Conservation (phyloP, 106 monocot species). For the Triglochin maritima region DNA sequence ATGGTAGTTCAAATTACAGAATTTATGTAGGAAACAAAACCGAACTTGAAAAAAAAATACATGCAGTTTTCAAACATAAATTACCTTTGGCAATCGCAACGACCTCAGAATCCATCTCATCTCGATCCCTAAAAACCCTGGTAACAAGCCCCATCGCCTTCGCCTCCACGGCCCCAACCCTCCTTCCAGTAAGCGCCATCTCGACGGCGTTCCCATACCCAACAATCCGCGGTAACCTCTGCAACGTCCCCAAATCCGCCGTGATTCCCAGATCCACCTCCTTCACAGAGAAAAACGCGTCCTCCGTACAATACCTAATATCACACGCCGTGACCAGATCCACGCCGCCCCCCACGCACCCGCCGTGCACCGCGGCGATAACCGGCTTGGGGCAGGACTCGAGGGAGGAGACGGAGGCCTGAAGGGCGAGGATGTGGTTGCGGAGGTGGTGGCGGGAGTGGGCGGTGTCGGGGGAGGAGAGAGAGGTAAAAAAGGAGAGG, state of each 20-base stretch:
- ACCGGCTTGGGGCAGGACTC: slow-evolving; percentile 87
- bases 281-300: slow-evolving; percentile 66
- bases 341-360: slow-evolving; percentile 79
- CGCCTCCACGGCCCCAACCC: slow-evolving; percentile 52
- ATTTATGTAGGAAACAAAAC: background rate
- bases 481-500: slow-evolving; percentile 24
- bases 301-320: slow-evolving; percentile 50
- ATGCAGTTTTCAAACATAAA: too few species aligned
- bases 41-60: background rate
- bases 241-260: slow-evolving; percentile 86
- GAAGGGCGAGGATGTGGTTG: slow-evolving; percentile 46
- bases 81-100: slow-evolving; percentile 52
- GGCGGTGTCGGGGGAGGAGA: slow-evolving; percentile 15
- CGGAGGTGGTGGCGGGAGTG: slow-evolving; percentile 30
- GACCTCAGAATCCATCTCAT: slow-evolving; percentile 40
- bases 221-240: slow-evolving; percentile 68
- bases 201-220: slow-evolving; percentile 81
- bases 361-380: slow-evolving; percentile 72
- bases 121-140: slow-evolving; percentile 28
- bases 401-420: slow-evolving; percentile 50
- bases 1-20: background rate
- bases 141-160: slow-evolving; percentile 78
- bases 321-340: slow-evolving; percentile 80
- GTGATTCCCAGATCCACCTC: slow-evolving; percentile 79
- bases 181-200: slow-evolving; percentile 69